phyloP scores from a whole-genome alignment of 2,329 filamentous ascomycete genomes.

The Grosmannia serpens region DNA sequence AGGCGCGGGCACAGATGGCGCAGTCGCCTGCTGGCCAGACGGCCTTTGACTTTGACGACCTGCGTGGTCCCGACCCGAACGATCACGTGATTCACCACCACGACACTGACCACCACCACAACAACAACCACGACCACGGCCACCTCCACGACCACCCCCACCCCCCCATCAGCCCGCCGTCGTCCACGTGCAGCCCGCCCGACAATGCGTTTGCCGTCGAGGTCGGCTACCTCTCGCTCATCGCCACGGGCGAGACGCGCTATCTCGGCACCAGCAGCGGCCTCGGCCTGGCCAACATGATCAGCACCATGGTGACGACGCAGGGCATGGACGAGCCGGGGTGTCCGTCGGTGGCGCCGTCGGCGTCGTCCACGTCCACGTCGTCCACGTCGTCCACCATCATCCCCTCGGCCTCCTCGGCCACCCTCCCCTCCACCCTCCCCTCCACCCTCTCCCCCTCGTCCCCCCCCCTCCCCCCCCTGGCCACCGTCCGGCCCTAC shows the following conservation, averaged over 20 bases:
- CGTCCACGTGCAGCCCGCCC: background rate
- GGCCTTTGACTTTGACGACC: no score
- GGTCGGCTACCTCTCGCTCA: slow-evolving; percentile 4
- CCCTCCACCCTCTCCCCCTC: background rate
- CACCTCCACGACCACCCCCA: no score
- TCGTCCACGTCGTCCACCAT: background rate
- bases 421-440: background rate
- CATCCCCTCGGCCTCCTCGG: background rate
- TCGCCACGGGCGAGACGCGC: slow-evolving; percentile 5
- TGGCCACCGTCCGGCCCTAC: slow-evolving; percentile 2
- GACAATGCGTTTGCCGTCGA: slow-evolving; percentile 1
- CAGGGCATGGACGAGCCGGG: background rate
- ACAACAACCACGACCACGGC: no score
- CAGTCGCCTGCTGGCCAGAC: no score
- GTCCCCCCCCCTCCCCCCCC: slow-evolving; percentile 1
- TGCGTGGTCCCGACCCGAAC: background rate
- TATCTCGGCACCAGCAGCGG: slow-evolving; percentile 12
- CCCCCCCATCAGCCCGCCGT: background rate
- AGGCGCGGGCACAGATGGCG: background rate
- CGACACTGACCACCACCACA: no score
- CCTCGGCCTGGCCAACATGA: slow-evolving; percentile 5
- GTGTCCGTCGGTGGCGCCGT: background rate
- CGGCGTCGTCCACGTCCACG: background rate
- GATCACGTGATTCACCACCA: no score
- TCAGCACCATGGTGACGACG: slow-evolving; percentile 1